These are phyloP conservation scores for Corylus heterophylla DNA, from an alignment of 306 rosid species.

Conservation along the genomic window DNA sequence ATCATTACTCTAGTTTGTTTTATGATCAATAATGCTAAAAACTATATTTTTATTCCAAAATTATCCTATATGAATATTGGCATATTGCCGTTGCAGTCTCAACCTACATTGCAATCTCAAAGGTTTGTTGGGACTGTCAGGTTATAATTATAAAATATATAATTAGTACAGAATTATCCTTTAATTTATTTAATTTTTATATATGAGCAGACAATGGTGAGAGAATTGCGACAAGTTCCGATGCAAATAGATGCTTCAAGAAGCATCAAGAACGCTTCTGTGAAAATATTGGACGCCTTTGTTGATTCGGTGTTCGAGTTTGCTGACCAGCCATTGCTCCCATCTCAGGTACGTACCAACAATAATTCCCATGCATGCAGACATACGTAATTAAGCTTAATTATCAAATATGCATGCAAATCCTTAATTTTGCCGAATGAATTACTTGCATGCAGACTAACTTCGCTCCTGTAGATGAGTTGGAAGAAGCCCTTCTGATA, in stretches of 20 bases:
- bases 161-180: too few relatives aligned
- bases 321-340: conserved; percentile 54
- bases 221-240: conserved; percentile 28
- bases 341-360: conserved; percentile 53
- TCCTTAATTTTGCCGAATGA: background rate
- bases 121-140: too few relatives aligned
- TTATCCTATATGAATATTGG: too few relatives aligned
- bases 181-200: too few relatives aligned
- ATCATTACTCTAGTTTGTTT: too few relatives aligned
- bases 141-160: too few relatives aligned
- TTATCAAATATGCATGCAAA: background rate
- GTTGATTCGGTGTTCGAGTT: conserved; percentile 66
- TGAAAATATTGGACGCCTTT: conserved; percentile 49
- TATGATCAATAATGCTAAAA: too few relatives aligned
- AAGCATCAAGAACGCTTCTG: conserved; percentile 24
- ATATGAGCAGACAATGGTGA: conserved; percentile 34
- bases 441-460: conserved; percentile 45
- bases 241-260: conserved; percentile 33
- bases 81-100: too few relatives aligned
- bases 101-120: too few relatives aligned
- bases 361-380: too few relatives aligned
- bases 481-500: conserved; percentile 41
- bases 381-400: background rate
- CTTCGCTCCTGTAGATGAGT: conserved; percentile 59
- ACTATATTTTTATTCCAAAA: too few relatives aligned